Percentiles rank a stretch among this genome's conserved stretches.
Conservation (phyloP, 352 stramenopile species). For the Plasmopara muralis region DNA sequence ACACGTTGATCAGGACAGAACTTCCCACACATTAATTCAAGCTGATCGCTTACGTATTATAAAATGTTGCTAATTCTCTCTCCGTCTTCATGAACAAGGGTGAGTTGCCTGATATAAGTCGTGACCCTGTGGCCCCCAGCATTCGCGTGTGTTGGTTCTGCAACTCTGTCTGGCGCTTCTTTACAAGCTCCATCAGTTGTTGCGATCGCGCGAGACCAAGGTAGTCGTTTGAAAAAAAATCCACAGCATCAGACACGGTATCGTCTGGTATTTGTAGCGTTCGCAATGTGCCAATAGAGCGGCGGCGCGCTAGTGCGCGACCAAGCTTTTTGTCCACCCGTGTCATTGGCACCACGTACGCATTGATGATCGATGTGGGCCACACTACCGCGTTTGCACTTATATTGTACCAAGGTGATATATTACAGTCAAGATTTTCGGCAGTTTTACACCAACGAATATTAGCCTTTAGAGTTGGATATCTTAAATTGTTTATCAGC, state of each 20-base stretch:
- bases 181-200: constrained; percentile 46
- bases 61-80: constrained; percentile 70
- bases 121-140: constrained; percentile 81
- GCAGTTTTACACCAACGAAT: no score
- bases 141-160: constrained; percentile 17
- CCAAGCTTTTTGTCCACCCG: constrained; percentile 27
- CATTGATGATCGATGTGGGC: not conserved
- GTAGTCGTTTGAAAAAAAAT: constrained; percentile 98
- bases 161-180: constrained; percentile 35
- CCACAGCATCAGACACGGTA: constrained; percentile 36
- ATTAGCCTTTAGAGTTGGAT: no score
- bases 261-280: constrained; percentile 27
- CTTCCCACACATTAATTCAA: not conserved
- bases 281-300: constrained; percentile 50
- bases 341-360: constrained; percentile 8
- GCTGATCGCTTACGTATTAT: constrained; percentile 51
- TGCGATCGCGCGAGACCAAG: constrained; percentile 86
- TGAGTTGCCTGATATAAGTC: constrained; percentile 93
- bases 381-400: not conserved
- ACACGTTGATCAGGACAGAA: constrained; percentile 9
- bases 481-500: no score
- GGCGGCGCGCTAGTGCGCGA: constrained; percentile 24
- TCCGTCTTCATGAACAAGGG: constrained; percentile 87
- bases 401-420: no score
- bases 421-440: no score